Evolutionary conservation across 2,329 filamentous ascomycete genomes (phyloP).

Genomic region (Cladosporium austrohemisphaericum): DNA sequence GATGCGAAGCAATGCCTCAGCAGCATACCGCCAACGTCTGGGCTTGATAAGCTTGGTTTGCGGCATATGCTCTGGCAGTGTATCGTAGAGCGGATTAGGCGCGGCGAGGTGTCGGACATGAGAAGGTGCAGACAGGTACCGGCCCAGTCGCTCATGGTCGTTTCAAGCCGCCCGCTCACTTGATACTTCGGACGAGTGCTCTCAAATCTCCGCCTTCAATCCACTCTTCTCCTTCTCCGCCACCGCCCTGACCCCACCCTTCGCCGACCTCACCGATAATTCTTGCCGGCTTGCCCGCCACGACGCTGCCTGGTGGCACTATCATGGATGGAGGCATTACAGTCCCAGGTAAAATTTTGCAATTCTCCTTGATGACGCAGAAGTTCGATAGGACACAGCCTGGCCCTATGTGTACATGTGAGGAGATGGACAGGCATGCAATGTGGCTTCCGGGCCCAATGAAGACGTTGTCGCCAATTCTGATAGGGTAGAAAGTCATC

Average conservation of each 20-base stretch:
- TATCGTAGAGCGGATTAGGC: background rate
- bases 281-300: constrained; percentile 76
- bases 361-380: constrained; percentile 89
- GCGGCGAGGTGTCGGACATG: background rate
- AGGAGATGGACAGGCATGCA: constrained; percentile 78
- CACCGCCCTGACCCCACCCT: constrained; percentile 51
- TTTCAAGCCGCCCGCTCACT: constrained; percentile 25
- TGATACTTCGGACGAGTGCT: constrained; percentile 46
- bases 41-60: too few species aligned
- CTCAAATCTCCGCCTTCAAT: constrained; percentile 50
- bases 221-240: constrained; percentile 43
- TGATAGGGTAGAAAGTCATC: constrained; percentile 79
- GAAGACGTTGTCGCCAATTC: constrained; percentile 92
- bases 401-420: constrained; percentile 79
- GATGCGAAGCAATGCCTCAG: too few species aligned
- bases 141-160: background rate
- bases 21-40: background rate
- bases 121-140: too few species aligned
- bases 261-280: constrained; percentile 79
- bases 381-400: constrained; percentile 78
- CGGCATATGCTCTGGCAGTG: background rate
- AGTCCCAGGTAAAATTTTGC: constrained; percentile 77
- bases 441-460: constrained; percentile 67
- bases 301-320: constrained; percentile 84
- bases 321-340: constrained; percentile 87